Evolutionary conservation across 1,284 basidiomycete species (phyloP), one percentile per base, ranked within the genome.

Genomic region (Coriolopsis trogii): DNA sequence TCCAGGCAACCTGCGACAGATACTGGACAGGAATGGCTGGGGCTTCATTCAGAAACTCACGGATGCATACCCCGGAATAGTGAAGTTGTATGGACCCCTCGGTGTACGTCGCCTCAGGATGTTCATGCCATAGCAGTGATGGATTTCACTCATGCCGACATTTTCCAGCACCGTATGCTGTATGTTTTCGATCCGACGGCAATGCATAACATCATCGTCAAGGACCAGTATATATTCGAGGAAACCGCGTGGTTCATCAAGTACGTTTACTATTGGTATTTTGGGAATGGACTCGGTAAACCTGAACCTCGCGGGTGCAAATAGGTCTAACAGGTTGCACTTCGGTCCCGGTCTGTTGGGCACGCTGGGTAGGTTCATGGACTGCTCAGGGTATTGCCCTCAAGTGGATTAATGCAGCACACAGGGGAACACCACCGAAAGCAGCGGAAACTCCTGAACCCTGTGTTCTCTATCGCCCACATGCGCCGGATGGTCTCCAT

Each of bases 141-240:
- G 21, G n/a, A 9, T 18, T 4, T 6, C n/a, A n/a, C n/a, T n/a
- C 33, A 15, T 18, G 16, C 33, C 20, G 15, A 7, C 16, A 9
- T 0, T 20, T 5, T 18, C 0, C 16, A 57, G 55, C 47, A 41
- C 6, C 31, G 41, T 6, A 53, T 53, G 9, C 51, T 68, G 6
- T 62, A 59, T 21, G 56, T 68, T 21, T 61, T 56, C 21, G 66
- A 69, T 29, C 64, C 67, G 4, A 33, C 25, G n/a, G 68, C 68
- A 2, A 48, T 69, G 34, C 61, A 67, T 30, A 59, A 49, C 36
- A 62, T 72, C 13, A 23, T 70, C 4, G 58, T 69, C 16, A 71
- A 69, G 51, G 69, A 72, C n/a, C 62, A 66, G 34, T 50, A 66
- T 23, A 44, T 62, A 15, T 71, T 65, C 44, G 65, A 67, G 20